These are phyloP conservation scores for Haematococcus lacustris DNA, from an alignment of 139 green algal species.

Conservation along the genomic window DNA sequence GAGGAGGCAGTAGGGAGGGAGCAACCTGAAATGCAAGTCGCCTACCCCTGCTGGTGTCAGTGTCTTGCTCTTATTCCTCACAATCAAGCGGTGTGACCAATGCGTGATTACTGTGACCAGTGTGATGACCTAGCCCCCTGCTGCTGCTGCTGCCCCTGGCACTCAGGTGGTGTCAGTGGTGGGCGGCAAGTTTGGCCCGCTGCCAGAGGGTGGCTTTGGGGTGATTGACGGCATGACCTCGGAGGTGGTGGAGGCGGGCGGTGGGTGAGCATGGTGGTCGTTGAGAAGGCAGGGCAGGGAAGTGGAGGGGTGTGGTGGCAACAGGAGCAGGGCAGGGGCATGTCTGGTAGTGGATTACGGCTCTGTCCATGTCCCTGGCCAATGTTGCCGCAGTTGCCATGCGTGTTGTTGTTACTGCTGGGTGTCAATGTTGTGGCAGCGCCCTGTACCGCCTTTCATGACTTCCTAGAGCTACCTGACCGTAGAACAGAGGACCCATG, in stretches of 20 bases:
- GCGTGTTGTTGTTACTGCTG: neutral
- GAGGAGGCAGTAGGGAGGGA: neutral
- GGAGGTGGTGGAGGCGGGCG: conserved; percentile 64
- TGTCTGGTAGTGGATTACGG: neutral
- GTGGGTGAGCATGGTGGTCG: conserved; percentile 20
- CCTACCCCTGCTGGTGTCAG: neutral
- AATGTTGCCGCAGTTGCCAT: neutral
- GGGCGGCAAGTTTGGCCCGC: conserved; percentile 54
- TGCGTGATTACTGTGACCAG: neutral
- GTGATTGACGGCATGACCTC: conserved; percentile 67
- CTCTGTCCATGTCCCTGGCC: neutral
- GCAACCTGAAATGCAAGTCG: neutral
- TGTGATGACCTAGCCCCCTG: neutral
- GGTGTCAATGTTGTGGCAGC: no score
- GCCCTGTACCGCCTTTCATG: no score
- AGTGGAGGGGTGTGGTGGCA: neutral
- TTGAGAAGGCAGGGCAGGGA: neutral
- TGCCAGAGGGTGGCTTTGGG: conserved; percentile 58
- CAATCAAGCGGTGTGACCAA: neutral
- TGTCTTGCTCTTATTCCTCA: neutral
- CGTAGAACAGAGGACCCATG: no score
- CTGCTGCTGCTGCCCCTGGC: neutral
- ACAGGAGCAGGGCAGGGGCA: neutral
- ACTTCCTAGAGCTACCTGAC: no score
- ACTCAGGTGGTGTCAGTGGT: conserved; percentile 50